Base-by-base conservation (phyloP, 2,329 filamentous ascomycete species). In the Neophaeococcomyces mojaviensis region DNA sequence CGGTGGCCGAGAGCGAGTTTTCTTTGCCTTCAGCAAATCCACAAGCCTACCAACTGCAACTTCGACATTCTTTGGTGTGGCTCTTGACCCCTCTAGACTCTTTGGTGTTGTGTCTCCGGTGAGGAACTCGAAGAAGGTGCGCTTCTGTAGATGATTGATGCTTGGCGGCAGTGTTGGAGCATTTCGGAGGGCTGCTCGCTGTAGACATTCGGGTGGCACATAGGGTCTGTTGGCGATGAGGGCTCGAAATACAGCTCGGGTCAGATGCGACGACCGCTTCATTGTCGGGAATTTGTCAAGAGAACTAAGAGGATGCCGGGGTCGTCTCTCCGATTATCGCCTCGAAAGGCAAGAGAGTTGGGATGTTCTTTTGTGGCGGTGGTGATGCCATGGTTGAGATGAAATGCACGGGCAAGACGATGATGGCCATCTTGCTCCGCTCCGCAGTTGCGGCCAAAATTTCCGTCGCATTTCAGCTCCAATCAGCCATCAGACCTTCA, bases 1-100 rank as follows among this genome's bases (percentile, higher is more conserved):
- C 13, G 86, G 88, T 8, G 79, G 76, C 28, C 87, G 77, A 30
- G 81, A 70, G 42, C 77, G 73, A 46, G 85, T 75, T 42, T 76
- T 72, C 54, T 82, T 68, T 49, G 79, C 76, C 54, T 78, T 77
- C 43, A 77, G 70, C 62, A 87, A 76, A 48, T 85, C 76, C 57
- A 85, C 76, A 68, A 95, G 43, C 35, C 48, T 52, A 36, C 47
- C 46, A 26, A 57, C 32, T 7, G 55, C 55, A 35, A 40, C 31
- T 41, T 58, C 54, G 18, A 58, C 22, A 41, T 58, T 56, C 20
- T 50, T 43, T 2, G 47, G 13, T 7, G 48, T 52, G 15, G 40
- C 39, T 39, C 47, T 58, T 13, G 53, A 50, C 22, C 47, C 52
- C 24, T 48, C 43, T 18, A 54, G 44, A 19, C 18, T 31, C 9